Conservation (phyloP, 306 rosid genomes). For the Hippophae rhamnoides region DNA sequence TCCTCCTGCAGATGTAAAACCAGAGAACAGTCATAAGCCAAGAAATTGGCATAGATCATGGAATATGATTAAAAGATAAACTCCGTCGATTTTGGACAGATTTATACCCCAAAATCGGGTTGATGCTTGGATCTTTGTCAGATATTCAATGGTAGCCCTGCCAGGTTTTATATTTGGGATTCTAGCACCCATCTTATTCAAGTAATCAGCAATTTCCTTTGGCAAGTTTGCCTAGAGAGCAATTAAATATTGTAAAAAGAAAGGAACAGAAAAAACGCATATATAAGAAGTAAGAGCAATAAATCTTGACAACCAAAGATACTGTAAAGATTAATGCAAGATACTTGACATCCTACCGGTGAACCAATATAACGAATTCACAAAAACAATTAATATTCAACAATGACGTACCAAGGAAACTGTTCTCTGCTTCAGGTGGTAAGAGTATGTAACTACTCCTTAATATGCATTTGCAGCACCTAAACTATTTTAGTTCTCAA, state of each 20-base stretch:
- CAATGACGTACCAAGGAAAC: no score
- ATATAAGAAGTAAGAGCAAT: not conserved
- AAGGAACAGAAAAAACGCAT: not conserved
- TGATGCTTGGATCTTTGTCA: conserved; percentile 91
- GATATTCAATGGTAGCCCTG: conserved; percentile 91
- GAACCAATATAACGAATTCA: no score
- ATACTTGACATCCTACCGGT: not conserved
- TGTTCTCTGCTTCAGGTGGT: no score
- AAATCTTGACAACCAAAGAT: not conserved
- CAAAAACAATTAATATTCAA: no score
- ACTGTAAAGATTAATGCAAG: not conserved
- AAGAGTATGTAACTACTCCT: no score
- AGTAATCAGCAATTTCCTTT: conserved; percentile 95
- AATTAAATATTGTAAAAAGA: conserved; percentile 13
- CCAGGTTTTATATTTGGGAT: conserved; percentile 92
- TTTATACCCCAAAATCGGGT: conserved; percentile 92
- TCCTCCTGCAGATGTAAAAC: conserved; percentile 57
- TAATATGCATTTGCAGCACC: no score
- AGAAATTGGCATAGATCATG: conserved; percentile 1
- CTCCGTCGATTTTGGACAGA: not conserved
- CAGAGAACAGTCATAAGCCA: conserved; percentile 11
- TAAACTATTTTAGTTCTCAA: no score
- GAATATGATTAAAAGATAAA: conserved; percentile 11
- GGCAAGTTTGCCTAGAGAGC: conserved; percentile 88
- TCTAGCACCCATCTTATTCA: conserved; percentile 98